Evolutionary conservation across 495 filamentous ascomycete genomes (phyloP), one percentile per base, ranked within the genome.

Genomic region (Aspergillus olivimuriae): DNA sequence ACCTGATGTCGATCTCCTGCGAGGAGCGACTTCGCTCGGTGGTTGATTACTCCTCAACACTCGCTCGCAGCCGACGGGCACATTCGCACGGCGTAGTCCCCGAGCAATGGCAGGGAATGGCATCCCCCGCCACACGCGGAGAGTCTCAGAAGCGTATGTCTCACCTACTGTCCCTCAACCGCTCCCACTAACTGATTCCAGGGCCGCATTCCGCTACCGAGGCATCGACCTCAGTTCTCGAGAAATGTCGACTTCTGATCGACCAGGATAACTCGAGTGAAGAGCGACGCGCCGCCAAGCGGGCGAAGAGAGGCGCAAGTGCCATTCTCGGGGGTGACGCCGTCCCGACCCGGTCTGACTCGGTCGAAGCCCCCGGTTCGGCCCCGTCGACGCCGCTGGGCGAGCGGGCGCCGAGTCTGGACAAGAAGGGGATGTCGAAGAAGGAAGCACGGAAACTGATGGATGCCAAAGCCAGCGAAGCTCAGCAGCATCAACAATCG

Each of bases 31-130:
- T 94, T 19, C 68, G 82, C 31, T 73, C 75, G 3, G 59, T 92
- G 10, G 44, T 92, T 17, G 81, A 87, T 50, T 87, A 92, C 55
- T 78, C 83, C 4, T 74, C 77, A 36, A 73, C 63, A 11, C 61
- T 89, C 6, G 71, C 85, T 14, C 74, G 69, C 45, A 80, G 73
- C 39, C 78, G 88, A 42, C 79, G 81, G 52, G 75, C 67, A 28
- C 82, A 80, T n/a, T 81, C 86, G 10, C 76, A 87, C 61, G 88
- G 87, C 3, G 60, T 78, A 5, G 72, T 88, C 2, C 85, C 86
- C 15, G 53, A 60, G 18, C 84, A 86, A 39, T 89, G 85, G 77
- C 58, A 72, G 10, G 83, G 87, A 44, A 57, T 86, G 35, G 86
- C 80, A 2, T 72, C 66, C 28, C n/a, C n/a, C n/a, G n/a, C n/a